Conservation (phyloP, 2,329 filamentous ascomycete species). For the Raffaelea deltoideospora region DNA sequence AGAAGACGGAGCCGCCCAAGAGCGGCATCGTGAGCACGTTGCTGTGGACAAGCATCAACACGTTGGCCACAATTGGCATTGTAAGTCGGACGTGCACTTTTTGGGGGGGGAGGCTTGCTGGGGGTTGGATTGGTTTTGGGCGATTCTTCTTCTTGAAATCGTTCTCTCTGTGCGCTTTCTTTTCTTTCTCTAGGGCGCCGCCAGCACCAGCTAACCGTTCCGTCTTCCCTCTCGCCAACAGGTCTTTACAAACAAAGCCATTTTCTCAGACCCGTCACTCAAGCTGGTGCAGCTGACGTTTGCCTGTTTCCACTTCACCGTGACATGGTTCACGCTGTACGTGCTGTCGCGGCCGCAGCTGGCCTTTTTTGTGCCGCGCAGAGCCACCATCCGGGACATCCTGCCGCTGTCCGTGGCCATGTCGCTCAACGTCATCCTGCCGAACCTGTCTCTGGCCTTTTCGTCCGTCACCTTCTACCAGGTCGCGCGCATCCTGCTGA, state of each 20-base stretch:
- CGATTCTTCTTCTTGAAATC: background rate
- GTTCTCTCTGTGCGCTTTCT: background rate
- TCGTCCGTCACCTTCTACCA: constrained; percentile 58
- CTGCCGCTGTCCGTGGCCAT: constrained; percentile 52
- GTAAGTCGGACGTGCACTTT: constrained; percentile 22
- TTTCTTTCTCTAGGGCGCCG: too few species aligned
- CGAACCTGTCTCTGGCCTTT: constrained; percentile 52
- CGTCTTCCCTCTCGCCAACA: constrained; percentile 12
- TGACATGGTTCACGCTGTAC: constrained; percentile 50
- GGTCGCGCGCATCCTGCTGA: constrained; percentile 51
- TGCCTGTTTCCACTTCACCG: constrained; percentile 52
- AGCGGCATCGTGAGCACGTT: constrained; percentile 22
- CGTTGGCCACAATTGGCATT: constrained; percentile 46
- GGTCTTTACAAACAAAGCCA: constrained; percentile 58
- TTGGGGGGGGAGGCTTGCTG: too few species aligned
- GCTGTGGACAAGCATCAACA: constrained; percentile 46
- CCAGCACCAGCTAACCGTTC: too few species aligned
- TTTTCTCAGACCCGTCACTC: constrained; percentile 48
- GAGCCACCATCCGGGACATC: constrained; percentile 38
- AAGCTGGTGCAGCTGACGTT: constrained; percentile 50
- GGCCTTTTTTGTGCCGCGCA: constrained; percentile 42
- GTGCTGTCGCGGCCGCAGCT: constrained; percentile 42
- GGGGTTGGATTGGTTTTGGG: background rate
- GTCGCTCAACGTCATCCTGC: constrained; percentile 54
- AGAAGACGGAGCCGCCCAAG: constrained; percentile 19